A percentile compares a stretch with the other conserved stretches of the same genome.
Evolutionary conservation across 768 basidiomycete species (phyloP).

Genomic region (Rickenella mellea): DNA sequence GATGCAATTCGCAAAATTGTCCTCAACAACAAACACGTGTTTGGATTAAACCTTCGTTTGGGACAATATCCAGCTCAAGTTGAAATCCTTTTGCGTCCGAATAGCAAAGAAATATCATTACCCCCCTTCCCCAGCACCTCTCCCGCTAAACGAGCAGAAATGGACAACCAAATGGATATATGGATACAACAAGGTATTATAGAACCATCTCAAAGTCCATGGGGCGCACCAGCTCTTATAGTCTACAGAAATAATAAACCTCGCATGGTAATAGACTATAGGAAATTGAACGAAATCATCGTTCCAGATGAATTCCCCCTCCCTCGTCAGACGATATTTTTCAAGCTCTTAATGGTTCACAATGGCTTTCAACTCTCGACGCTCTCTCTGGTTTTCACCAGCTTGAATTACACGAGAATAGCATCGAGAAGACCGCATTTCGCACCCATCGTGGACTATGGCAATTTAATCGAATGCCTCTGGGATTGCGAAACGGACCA

Average conservation of each 20-base stretch:
- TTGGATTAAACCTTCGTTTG: slow-evolving; percentile 21
- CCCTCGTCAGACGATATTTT: slow-evolving; percentile 17
- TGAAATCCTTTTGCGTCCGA: slow-evolving; percentile 16
- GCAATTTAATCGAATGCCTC: slow-evolving; percentile 33
- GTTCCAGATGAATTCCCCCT: slow-evolving; percentile 21
- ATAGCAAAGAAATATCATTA: slow-evolving; percentile 11
- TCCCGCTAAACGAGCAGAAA: slow-evolving; percentile 14
- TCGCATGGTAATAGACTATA: slow-evolving; percentile 24
- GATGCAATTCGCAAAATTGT: too few species aligned
- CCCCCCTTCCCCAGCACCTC: slow-evolving; percentile 17
- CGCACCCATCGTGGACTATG: slow-evolving; percentile 27
- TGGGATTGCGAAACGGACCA: slow-evolving; percentile 21
- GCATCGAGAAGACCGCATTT: slow-evolving; percentile 27
- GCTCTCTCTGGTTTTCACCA: slow-evolving; percentile 32
- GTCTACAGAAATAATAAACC: slow-evolving; percentile 29
- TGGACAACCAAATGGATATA: slow-evolving; percentile 19
- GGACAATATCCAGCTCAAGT: slow-evolving; percentile 18
- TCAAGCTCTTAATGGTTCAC: slow-evolving; percentile 20
- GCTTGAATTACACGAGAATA: slow-evolving; percentile 18
- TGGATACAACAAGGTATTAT: slow-evolving; percentile 29
- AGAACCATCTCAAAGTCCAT: slow-evolving; percentile 30
- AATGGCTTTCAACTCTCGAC: slow-evolving; percentile 25
- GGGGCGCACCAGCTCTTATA: slow-evolving; percentile 22
- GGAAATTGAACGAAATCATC: slow-evolving; percentile 17
- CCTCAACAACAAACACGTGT: slow-evolving; percentile 13